A percentile compares a stretch with the other conserved stretches of the same genome.
Conservation (phyloP, 106 monocot species). For the Dendrobium catenatum region DNA sequence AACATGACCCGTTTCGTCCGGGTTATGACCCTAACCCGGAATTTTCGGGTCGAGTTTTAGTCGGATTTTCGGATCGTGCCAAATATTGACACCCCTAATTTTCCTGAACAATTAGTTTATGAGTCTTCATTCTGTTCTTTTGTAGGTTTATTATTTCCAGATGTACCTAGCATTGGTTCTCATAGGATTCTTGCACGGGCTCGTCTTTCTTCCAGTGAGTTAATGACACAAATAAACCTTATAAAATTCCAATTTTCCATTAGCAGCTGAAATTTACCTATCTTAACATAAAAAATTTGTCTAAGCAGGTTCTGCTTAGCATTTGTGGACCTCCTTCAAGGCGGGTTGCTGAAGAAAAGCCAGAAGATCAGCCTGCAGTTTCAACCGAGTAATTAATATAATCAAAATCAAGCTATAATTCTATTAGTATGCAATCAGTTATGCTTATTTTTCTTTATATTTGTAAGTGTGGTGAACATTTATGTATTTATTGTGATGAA, state of each 20-base stretch:
- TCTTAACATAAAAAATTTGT: background rate
- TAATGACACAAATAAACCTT: background rate
- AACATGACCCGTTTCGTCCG: no score
- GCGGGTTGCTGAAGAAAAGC: constrained; percentile 19
- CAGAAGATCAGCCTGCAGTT: constrained; percentile 17
- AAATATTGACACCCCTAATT: no score
- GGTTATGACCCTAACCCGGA: no score
- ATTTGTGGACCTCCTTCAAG: constrained; percentile 74
- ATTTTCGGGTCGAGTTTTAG: no score
- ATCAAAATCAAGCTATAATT: background rate
- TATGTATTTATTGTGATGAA: background rate
- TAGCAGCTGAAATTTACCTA: background rate
- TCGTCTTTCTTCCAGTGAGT: constrained; percentile 90
- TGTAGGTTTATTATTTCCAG: constrained; percentile 93
- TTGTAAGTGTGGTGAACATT: background rate
- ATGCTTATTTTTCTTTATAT: background rate
- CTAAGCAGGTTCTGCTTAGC: constrained; percentile 75
- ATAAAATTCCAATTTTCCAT: background rate
- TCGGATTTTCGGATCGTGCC: no score
- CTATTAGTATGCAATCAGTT: background rate
- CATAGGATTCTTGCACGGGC: constrained; percentile 90
- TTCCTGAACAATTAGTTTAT: background rate
- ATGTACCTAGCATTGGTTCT: constrained; percentile 91
- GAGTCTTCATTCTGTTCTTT: background rate
- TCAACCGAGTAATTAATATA: background rate